Conservation (phyloP, 2,329 filamentous ascomycete genomes). For the Monilinia vaccinii-corymbosi region DNA sequence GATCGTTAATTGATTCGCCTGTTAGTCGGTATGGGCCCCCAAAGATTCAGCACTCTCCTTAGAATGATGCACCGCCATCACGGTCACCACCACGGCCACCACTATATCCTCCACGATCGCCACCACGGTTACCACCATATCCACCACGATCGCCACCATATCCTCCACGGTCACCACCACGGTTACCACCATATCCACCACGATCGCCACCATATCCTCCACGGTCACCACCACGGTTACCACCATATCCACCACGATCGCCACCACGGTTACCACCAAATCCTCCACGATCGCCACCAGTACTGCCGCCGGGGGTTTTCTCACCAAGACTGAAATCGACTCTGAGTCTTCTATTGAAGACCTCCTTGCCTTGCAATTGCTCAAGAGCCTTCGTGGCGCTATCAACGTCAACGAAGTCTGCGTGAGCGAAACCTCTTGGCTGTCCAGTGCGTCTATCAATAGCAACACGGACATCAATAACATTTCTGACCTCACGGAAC, state of each 20-base stretch:
- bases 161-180: constrained; percentile 1
- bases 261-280: no score
- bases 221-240: no score
- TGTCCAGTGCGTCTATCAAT: constrained; percentile 74
- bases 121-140: not conserved
- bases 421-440: constrained; percentile 76
- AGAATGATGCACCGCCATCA: not conserved
- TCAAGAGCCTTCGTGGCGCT: constrained; percentile 54
- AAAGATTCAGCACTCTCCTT: not conserved
- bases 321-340: constrained; percentile 46
- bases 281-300: not conserved
- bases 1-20: not conserved
- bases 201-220: no score
- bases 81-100: not conserved
- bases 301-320: not conserved
- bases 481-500: constrained; percentile 60
- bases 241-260: no score
- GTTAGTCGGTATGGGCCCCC: not conserved
- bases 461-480: constrained; percentile 70
- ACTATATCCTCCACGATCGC: constrained; percentile 3
- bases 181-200: no score
- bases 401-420: constrained; percentile 63
- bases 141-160: not conserved
- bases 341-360: constrained; percentile 58
- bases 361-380: constrained; percentile 42